Base-by-base conservation (phyloP, 768 basidiomycete species). In the Dictyophora rubrovolvata region DNA sequence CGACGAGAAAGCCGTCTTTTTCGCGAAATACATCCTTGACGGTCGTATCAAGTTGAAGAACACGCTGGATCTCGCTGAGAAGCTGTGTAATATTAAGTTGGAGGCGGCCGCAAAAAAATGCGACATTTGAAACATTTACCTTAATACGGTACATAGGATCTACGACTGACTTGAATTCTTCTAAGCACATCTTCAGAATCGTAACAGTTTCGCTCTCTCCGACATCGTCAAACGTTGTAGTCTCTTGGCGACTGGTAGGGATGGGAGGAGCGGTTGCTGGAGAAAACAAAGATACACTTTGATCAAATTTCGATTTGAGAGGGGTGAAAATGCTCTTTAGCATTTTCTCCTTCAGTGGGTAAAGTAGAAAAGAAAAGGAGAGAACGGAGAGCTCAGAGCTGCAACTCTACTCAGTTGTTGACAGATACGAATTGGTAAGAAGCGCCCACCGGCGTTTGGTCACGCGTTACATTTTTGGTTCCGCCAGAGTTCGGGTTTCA, bases 21-120 rank as follows among this genome's bases (percentile, higher is more conserved):
- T 90, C 87, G 5, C 90, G 77, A 69, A 93, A 92, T 18, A 85
- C 82, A 58, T 85, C 83, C 68, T 85, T 87, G 11, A 86, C 86
- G 48, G 69, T 72, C 1, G 75, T 67, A 64, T 87, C 84, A 68
- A 88, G 82, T 16, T 76, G 73, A 75, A 91, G 76, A 21, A 86
- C 80, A 16, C 81, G 74, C 56, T 82, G 80, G 46, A 92, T 83
- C 66, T 89, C 86, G 18, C 73, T 71, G 59, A 89, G 68, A 37
- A 82, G 77, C 87, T 89, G 56, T 16, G 22, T 21, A 28, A 37
- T 17, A 54, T 36, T 60, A 36, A 34, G 60, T 36, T 46, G 17
- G 34, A 18, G 20, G 18, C 7, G 17, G n/a, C 60, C 48, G 58
- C 52, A 28, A 8, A 14, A 47, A 54, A 46, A 53, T 37, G 14